phyloP scores from a whole-genome alignment of 768 basidiomycete species.

The Termitomyces titanicus region DNA sequence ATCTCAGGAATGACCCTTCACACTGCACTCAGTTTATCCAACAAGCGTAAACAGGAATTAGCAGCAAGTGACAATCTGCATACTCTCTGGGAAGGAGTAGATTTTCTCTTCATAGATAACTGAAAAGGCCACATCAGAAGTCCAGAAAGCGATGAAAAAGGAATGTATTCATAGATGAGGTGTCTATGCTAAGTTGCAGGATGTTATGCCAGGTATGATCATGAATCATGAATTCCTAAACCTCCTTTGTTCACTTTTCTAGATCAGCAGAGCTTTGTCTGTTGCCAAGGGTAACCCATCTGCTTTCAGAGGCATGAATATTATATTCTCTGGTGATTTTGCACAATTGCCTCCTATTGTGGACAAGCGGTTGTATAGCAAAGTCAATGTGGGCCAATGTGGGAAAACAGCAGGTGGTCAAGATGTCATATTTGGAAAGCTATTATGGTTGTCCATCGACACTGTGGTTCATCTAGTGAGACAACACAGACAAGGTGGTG shows the following conservation, averaged over 20 bases:
- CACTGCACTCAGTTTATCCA: constrained; percentile 18
- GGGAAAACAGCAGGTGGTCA: not conserved
- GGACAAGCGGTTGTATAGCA: not conserved
- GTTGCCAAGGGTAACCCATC: not conserved
- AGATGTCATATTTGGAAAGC: not conserved
- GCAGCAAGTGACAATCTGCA: not conserved
- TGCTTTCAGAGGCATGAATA: not conserved
- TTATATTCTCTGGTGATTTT: constrained; percentile 4
- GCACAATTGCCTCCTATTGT: not conserved
- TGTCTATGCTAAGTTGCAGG: constrained; percentile 11
- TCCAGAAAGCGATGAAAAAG: no score
- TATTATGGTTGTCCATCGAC: not conserved
- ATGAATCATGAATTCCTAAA: no score
- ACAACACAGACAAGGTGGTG: not conserved
- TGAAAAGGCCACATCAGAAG: no score
- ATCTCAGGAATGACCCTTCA: constrained; percentile 39
- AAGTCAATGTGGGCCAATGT: not conserved
- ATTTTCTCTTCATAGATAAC: constrained; percentile 29
- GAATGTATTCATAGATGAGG: constrained; percentile 24
- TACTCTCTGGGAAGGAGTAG: constrained; percentile 27
- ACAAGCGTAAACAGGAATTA: constrained; percentile 7
- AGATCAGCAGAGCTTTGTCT: not conserved
- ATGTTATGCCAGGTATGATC: no score
- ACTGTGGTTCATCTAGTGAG: not conserved
- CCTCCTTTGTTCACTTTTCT: no score